Percentiles rank a stretch among this genome's conserved stretches.
Evolutionary conservation across 306 rosid species (phyloP).

Genomic region (Inga oerstediana): DNA sequence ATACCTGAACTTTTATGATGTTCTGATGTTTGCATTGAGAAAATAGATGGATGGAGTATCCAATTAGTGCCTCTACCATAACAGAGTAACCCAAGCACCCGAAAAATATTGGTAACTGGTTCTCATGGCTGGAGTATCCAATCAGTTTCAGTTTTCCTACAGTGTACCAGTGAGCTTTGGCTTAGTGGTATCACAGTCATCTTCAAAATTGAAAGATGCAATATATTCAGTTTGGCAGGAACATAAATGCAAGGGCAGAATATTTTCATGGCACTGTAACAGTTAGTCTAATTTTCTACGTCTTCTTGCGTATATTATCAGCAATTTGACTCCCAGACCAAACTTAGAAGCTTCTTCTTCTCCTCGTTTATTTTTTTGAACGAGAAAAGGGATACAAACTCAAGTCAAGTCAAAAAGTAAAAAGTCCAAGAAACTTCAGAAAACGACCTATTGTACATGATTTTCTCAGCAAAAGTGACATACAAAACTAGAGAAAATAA

Average conservation of each 20-base stretch:
- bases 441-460: constrained; percentile 29
- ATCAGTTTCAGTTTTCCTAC: constrained; percentile 15
- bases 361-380: not conserved
- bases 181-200: not conserved
- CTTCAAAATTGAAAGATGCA: not conserved
- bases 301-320: constrained; percentile 28
- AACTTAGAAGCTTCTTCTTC: constrained; percentile 30
- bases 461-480: constrained; percentile 25
- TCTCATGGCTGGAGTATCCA: not conserved
- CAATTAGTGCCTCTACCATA: not conserved
- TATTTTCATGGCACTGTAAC: constrained; percentile 13
- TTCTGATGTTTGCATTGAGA: constrained; percentile 79
- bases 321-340: constrained; percentile 33
- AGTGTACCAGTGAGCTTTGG: not conserved
- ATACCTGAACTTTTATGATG: constrained; percentile 62
- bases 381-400: constrained; percentile 6
- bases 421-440: constrained; percentile 35
- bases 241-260: constrained; percentile 10
- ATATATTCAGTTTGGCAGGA: not conserved
- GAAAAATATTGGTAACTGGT: constrained; percentile 19
- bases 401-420: constrained; percentile 9
- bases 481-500: not conserved
- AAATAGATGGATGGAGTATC: not conserved
- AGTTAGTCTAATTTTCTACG: constrained; percentile 27
- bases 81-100: not conserved